Evolutionary conservation across 805 yeast genomes (phyloP).

Genomic region (Ogataea methanolica): DNA sequence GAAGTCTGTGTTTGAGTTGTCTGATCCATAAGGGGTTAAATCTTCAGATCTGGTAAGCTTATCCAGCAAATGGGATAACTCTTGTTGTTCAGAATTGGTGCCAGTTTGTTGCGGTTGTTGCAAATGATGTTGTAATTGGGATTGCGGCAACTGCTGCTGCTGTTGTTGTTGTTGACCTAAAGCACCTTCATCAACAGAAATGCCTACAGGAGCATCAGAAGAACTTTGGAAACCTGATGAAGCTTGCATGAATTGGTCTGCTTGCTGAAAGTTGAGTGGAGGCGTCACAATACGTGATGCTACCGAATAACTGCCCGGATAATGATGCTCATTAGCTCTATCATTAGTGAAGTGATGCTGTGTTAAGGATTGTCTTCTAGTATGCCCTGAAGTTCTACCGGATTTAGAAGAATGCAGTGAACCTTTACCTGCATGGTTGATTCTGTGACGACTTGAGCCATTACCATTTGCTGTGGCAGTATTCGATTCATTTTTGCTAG

Average conservation of each 20-base stretch:
- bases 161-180: neutral
- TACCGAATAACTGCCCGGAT: conserved; percentile 5
- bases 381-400: no score
- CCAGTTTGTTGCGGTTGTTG: neutral
- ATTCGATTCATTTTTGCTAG: no score
- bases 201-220: no score
- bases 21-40: conserved; percentile 9
- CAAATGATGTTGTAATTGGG: neutral
- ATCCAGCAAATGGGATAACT: neutral
- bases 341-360: no score
- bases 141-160: neutral
- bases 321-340: neutral
- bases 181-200: no score
- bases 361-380: no score
- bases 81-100: neutral
- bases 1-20: conserved; percentile 2
- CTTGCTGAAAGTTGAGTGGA: conserved; percentile 2
- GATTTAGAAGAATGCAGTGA: no score
- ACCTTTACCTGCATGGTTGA: no score
- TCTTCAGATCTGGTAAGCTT: conserved; percentile 1
- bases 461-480: no score
- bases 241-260: neutral
- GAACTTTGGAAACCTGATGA: no score
- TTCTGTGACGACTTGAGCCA: no score
- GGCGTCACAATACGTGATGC: conserved; percentile 12